A percentile compares a stretch with the other conserved stretches of the same genome.
Evolutionary conservation across 805 yeast species (phyloP).

Genomic region (Ogataea ganodermae): DNA sequence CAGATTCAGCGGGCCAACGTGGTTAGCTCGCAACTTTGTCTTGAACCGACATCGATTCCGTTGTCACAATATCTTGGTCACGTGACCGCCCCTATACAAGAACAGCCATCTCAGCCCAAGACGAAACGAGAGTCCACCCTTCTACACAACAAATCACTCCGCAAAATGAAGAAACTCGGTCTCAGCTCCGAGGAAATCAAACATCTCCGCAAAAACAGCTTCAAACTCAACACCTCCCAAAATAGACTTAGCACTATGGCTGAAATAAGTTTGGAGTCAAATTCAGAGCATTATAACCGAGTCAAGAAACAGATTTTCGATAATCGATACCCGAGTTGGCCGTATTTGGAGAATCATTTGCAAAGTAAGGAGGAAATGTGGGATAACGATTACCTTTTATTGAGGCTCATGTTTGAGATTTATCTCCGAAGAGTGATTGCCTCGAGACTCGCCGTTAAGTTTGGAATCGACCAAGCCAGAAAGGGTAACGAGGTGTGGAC

Average conservation of each 20-base stretch:
- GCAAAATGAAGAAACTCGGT: constrained; percentile 14
- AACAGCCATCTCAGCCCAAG: no score
- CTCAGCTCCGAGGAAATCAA: constrained; percentile 11
- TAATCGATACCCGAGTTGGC: constrained; percentile 19
- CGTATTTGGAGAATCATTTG: constrained; percentile 17
- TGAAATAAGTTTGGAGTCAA: constrained; percentile 32
- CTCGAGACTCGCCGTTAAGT: constrained; percentile 31
- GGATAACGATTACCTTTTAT: constrained; percentile 27
- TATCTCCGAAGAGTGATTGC: constrained; percentile 35
- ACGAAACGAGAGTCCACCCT: background rate
- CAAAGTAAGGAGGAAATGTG: constrained; percentile 21
- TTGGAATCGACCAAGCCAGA: constrained; percentile 28
- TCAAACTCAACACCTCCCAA: constrained; percentile 9
- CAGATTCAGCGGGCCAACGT: constrained; percentile 20
- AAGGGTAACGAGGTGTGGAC: constrained; percentile 31
- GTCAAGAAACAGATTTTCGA: constrained; percentile 23
- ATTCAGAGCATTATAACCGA: constrained; percentile 26
- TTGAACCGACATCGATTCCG: constrained; percentile 20
- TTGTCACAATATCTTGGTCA: constrained; percentile 15
- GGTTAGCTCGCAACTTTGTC: constrained; percentile 9
- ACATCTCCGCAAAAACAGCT: constrained; percentile 8
- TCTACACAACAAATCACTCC: constrained; percentile 10
- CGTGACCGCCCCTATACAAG: background rate
- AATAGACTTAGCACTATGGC: constrained; percentile 27
- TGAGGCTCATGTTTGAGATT: constrained; percentile 32